Evolutionary conservation across 495 filamentous ascomycete species (phyloP).

Genomic region (Hyaloscypha hepaticicola): DNA sequence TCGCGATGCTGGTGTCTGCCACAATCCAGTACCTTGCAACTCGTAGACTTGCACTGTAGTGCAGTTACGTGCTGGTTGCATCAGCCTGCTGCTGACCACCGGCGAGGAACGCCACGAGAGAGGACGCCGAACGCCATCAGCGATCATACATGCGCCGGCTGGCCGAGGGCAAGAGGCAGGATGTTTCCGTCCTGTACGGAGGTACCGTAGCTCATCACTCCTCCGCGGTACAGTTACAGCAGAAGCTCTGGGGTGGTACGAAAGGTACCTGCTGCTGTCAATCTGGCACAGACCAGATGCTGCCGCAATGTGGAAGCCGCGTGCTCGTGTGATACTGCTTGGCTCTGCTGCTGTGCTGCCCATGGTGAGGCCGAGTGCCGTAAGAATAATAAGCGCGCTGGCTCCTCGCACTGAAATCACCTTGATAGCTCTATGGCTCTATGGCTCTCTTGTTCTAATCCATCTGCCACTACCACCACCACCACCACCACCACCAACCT

Average conservation of each 20-base stretch:
- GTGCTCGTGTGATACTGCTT: background rate
- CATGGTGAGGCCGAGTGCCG: background rate
- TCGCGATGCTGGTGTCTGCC: no score
- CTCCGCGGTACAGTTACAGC: slow-evolving; percentile 9
- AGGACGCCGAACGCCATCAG: background rate
- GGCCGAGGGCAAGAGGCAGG: background rate
- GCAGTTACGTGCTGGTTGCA: slow-evolving; percentile 1
- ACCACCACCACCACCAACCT: background rate
- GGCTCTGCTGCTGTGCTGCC: no score
- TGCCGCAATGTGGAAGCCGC: background rate
- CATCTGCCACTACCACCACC: background rate
- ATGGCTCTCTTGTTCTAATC: no score
- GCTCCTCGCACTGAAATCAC: background rate
- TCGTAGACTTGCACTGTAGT: background rate
- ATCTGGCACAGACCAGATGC: background rate
- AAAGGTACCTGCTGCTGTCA: background rate
- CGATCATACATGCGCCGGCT: background rate
- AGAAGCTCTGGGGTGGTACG: no score
- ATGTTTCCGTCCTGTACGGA: background rate
- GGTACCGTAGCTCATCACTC: slow-evolving; percentile 4
- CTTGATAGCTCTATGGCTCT: no score
- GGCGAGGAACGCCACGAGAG: background rate
- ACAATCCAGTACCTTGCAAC: background rate
- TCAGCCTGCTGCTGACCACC: slow-evolving; percentile 5
- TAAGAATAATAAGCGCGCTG: background rate